Evolutionary conservation across 1,284 basidiomycete species (phyloP), one percentile per base, ranked within the genome.

Genomic region (Cryptococcus sp.): DNA sequence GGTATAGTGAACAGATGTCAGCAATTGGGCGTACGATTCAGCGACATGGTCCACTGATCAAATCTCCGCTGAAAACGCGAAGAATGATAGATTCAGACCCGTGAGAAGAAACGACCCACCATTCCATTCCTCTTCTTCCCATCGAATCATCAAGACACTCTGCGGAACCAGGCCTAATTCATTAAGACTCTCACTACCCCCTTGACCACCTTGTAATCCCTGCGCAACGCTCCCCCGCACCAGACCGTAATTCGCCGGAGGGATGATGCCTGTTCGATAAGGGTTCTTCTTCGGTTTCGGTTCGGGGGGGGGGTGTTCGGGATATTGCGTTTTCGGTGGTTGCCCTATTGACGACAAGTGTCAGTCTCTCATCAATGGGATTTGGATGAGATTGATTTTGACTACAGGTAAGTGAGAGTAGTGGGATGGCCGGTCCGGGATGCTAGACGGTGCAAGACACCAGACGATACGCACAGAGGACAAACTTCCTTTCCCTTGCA

Each of bases 131-230:
- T 71, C 74, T 10, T 76, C 78, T 13, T 71, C 73, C 65, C 72
- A 79, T 47, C 61, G 61, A 22, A 79, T 63, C 54, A 78, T 47
- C 54, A 79, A 57, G 35, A 79, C 66, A 60, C 73, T 75, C 69
- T 79, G 78, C 5, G 78, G 78, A 11, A 79, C 77, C 15, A 79
- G 57, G 3, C 76, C 75, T 27, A 79, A 61, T 47, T 76, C 69
- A 27, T 58, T 54, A 40, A 79, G 59, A 3, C 61, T 73, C 65
- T 76, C 72, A 40, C 63, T 68, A 8, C 71, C 69, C 7, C 75
- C 75, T 27, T 64, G 73, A 4, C 75, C 75, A n/a, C 67, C 68
- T 53, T 65, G 64, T 38, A 71, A 52, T 38, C 69, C 65, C 3
- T 57, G 56, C 17, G 63, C 55, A 10, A 54, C 43, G 5, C 50